Conservation (phyloP, 2,329 filamentous ascomycete genomes). For the Magnaporthiopsis rhizophila region DNA sequence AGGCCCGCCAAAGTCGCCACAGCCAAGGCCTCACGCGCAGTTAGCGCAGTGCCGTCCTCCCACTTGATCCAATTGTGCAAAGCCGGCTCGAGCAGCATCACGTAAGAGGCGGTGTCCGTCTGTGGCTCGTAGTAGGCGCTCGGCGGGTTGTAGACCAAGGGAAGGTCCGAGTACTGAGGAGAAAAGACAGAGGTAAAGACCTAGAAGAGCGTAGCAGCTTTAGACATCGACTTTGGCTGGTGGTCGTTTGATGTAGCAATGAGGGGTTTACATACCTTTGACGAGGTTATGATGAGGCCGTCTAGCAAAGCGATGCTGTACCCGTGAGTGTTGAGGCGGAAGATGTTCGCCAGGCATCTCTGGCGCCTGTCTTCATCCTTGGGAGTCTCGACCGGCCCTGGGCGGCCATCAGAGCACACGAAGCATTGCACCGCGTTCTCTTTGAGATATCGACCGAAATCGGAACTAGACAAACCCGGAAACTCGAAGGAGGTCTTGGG, state of each 20-base stretch:
- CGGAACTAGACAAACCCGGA: slow-evolving; percentile 32
- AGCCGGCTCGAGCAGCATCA: background rate
- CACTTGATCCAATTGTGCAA: background rate
- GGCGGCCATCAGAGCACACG: slow-evolving; percentile 57
- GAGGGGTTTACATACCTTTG: slow-evolving; percentile 37
- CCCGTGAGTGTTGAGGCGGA: slow-evolving; percentile 43
- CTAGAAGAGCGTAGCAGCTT: background rate
- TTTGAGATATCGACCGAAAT: slow-evolving; percentile 48
- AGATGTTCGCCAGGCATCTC: slow-evolving; percentile 38
- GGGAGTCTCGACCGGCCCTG: background rate
- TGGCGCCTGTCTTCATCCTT: slow-evolving; percentile 10
- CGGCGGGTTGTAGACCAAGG: background rate
- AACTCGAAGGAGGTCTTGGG: slow-evolving; percentile 27
- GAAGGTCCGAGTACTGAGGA: background rate
- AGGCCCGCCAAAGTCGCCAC: slow-evolving; percentile 15
- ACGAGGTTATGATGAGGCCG: slow-evolving; percentile 53
- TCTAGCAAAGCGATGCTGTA: slow-evolving; percentile 59
- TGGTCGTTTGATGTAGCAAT: background rate
- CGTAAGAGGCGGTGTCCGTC: slow-evolving; percentile 3
- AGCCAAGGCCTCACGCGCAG: slow-evolving; percentile 15
- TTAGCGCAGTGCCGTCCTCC: slow-evolving; percentile 8
- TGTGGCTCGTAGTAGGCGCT: background rate
- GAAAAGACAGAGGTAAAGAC: background rate
- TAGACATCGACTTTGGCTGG: background rate
- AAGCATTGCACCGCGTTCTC: slow-evolving; percentile 54